Percentiles rank a stretch among this genome's conserved stretches.
These are phyloP conservation scores for Fistulinella cinereoalba DNA, from an alignment of 1,284 basidiomycete genomes.

Conservation along the genomic window DNA sequence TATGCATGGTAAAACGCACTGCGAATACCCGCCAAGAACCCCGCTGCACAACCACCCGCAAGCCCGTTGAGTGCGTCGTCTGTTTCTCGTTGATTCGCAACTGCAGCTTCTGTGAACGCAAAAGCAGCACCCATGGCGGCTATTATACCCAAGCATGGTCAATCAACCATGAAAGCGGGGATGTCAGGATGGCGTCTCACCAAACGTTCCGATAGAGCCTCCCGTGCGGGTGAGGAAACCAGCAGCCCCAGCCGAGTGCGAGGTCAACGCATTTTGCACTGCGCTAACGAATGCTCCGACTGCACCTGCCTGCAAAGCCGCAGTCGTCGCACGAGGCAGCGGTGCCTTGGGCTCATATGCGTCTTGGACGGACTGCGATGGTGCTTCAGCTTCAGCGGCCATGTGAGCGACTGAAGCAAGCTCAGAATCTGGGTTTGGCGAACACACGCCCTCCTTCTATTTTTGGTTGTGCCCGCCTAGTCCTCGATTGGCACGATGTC, in stretches of 20 bases:
- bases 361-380: constrained; percentile 17
- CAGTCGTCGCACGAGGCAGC: constrained; percentile 56
- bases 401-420: constrained; percentile 17
- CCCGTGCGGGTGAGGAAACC: constrained; percentile 36
- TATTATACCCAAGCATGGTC: constrained; percentile 42
- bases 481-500: too few species aligned
- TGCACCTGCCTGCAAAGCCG: constrained; percentile 67
- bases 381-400: constrained; percentile 34
- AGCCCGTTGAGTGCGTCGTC: constrained; percentile 85
- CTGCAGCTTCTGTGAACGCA: constrained; percentile 75
- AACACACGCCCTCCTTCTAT: too few species aligned
- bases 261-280: constrained; percentile 81
- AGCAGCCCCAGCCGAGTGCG: constrained; percentile 48
- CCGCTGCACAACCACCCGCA: constrained; percentile 89
- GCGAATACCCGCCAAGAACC: constrained; percentile 84
- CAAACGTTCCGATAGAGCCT: constrained; percentile 76
- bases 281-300: constrained; percentile 79
- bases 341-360: constrained; percentile 58
- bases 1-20: constrained; percentile 42
- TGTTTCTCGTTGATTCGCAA: constrained; percentile 80
- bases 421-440: background rate
- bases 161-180: constrained; percentile 75
- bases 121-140: constrained; percentile 92
- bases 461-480: too few species aligned
- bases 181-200: constrained; percentile 66